Percentiles rank a stretch among this genome's conserved stretches.
These are phyloP conservation scores for Penstemon barbatus DNA, from an alignment of 257 asterid species.

Conservation along the genomic window DNA sequence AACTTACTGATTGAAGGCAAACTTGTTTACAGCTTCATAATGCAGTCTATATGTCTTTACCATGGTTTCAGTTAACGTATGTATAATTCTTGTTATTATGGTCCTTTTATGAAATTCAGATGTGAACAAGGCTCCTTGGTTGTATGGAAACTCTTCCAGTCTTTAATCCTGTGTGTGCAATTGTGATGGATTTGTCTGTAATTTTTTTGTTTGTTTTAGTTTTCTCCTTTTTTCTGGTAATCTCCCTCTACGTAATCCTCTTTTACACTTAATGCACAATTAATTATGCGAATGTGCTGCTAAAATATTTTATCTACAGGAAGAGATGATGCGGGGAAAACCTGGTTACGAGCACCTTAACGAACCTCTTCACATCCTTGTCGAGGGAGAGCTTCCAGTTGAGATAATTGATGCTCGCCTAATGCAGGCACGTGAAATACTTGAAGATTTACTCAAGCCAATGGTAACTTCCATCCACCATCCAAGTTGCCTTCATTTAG, in stretches of 20 bases:
- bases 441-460: slow-evolving; percentile 91
- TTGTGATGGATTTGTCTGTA: background rate
- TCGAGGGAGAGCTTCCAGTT: slow-evolving; percentile 93
- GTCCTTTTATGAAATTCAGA: background rate
- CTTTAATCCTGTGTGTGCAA: background rate
- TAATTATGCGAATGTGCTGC: background rate
- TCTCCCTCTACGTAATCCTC: slow-evolving; percentile 3
- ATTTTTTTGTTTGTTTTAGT: background rate
- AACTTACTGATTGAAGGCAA: slow-evolving; percentile 1
- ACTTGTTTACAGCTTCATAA: slow-evolving; percentile 7
- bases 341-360: slow-evolving; percentile 97
- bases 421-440: slow-evolving; percentile 89
- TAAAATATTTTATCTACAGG: slow-evolving; percentile 52
- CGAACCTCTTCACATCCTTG: slow-evolving; percentile 92
- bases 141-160: background rate
- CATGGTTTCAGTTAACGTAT: background rate
- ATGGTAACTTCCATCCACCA: slow-evolving; percentile 57
- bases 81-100: background rate
- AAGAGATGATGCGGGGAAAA: slow-evolving; percentile 98
- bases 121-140: background rate
- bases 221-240: slow-evolving; percentile 8
- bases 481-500: slow-evolving; percentile 20
- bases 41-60: background rate
- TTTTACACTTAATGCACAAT: background rate
- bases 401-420: slow-evolving; percentile 92